phyloP scores from a whole-genome alignment of 148 eudicot species.

The Limonium bicolor region DNA sequence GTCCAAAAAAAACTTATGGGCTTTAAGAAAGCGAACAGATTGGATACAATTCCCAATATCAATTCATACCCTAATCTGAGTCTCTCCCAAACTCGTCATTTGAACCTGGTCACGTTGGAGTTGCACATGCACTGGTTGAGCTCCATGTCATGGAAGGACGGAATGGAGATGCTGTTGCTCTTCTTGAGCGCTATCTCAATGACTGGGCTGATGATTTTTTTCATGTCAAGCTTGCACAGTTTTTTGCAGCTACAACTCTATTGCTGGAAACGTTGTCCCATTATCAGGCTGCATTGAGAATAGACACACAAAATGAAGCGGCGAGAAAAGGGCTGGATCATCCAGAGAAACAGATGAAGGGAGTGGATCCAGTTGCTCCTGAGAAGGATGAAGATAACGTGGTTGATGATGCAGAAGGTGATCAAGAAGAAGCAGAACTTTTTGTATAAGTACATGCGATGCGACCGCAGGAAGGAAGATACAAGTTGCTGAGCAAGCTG shows the following conservation, averaged over 20 bases:
- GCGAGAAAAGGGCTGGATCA: constrained; percentile 88
- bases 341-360: constrained; percentile 95
- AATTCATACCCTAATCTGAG: no score
- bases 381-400: constrained; percentile 98
- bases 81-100: no score
- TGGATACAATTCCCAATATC: no score
- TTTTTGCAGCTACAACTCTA: constrained; percentile 88
- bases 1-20: no score
- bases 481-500: no score
- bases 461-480: not conserved
- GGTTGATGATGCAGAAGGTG: constrained; percentile 78
- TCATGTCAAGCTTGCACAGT: constrained; percentile 97
- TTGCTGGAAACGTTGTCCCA: constrained; percentile 84
- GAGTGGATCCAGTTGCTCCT: constrained; percentile 94
- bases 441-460: constrained; percentile 19
- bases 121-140: constrained; percentile 93
- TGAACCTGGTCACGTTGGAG: constrained; percentile 94
- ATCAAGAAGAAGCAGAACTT: constrained; percentile 71
- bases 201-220: constrained; percentile 98
- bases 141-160: constrained; percentile 93
- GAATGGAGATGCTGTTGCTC: constrained; percentile 82
- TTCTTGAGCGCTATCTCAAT: constrained; percentile 83
- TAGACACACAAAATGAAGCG: constrained; percentile 80
- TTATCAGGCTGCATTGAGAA: constrained; percentile 87
- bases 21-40: no score